phyloP scores from a whole-genome alignment of 2,329 filamentous ascomycete species.

The Cladosporium sp. region DNA sequence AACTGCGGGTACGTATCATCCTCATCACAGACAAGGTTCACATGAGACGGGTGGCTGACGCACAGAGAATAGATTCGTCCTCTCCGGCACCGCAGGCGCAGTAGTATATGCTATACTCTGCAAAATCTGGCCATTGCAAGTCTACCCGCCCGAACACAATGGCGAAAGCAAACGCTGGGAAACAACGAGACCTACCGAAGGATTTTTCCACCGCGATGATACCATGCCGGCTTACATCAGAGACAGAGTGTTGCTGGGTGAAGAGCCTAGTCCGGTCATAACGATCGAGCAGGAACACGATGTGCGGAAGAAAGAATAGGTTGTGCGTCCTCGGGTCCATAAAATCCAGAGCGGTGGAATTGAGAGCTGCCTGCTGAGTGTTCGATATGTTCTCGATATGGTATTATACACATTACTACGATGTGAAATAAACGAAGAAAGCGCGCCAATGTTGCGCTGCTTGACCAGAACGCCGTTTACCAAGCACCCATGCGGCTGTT shows the following conservation, averaged over 20 bases:
- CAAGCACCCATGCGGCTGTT: not conserved
- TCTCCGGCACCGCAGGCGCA: constrained; percentile 17
- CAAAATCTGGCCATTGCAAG: constrained; percentile 17
- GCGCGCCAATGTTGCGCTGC: not conserved
- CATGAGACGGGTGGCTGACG: not conserved
- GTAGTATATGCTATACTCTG: constrained; percentile 17
- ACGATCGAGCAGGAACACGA: not conserved
- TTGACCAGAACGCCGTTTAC: not conserved
- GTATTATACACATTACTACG: too few species aligned
- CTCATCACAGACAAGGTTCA: too few species aligned
- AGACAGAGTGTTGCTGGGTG: constrained; percentile 16
- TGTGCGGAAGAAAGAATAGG: not conserved
- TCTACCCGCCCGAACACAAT: constrained; percentile 17
- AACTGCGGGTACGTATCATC: constrained; percentile 13
- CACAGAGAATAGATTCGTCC: constrained; percentile 6
- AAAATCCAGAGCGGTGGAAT: too few species aligned
- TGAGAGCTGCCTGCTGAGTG: too few species aligned
- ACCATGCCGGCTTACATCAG: constrained; percentile 17
- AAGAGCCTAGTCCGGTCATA: not conserved
- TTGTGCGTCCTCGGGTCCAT: too few species aligned
- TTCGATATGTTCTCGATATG: too few species aligned
- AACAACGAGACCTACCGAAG: constrained; percentile 20
- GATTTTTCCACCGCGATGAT: constrained; percentile 21
- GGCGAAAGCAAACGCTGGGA: constrained; percentile 17
- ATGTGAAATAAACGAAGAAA: too few species aligned